phyloP scores from a whole-genome alignment of 164 flowering plant species.

The Dillenia turbinata region DNA sequence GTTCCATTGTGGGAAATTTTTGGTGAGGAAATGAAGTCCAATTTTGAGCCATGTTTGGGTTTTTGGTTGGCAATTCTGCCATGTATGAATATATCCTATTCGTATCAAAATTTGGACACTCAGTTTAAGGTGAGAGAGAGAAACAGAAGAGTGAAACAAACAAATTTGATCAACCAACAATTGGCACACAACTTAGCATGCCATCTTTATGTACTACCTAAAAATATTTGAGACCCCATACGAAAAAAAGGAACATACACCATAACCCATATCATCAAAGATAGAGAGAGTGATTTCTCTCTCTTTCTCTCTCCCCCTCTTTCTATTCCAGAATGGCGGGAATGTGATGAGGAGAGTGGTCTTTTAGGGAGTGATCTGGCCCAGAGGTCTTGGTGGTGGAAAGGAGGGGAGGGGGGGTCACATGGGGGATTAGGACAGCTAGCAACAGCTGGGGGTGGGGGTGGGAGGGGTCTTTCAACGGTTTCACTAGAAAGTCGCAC shows the following conservation, averaged over 20 bases:
- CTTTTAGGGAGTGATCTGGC: constrained; percentile 13
- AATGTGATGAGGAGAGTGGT: constrained; percentile 11
- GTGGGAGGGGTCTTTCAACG: constrained; percentile 20
- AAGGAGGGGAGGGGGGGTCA: constrained; percentile 25
- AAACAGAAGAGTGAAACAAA: background rate
- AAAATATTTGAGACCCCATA: too few species aligned
- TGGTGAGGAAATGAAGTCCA: constrained; percentile 39
- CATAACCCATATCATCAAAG: too few species aligned
- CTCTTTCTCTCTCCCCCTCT: too few species aligned
- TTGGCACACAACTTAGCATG: too few species aligned
- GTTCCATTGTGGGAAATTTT: background rate
- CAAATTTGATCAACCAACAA: too few species aligned
- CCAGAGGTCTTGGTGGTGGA: constrained; percentile 20
- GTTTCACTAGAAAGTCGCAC: constrained; percentile 41
- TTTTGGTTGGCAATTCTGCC: constrained; percentile 57
- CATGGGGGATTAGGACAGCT: constrained; percentile 77
- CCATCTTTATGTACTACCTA: too few species aligned
- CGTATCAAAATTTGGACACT: too few species aligned
- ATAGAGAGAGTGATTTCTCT: too few species aligned
- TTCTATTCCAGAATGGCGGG: too few species aligned
- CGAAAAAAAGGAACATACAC: too few species aligned
- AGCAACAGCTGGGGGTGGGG: constrained; percentile 61
- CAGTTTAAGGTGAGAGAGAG: background rate
- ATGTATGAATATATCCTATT: constrained; percentile 12
- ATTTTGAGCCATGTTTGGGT: constrained; percentile 34